Base-by-base conservation (phyloP, 2,329 filamentous ascomycete species). In the Paraphaeosphaeria sporulosa region DNA sequence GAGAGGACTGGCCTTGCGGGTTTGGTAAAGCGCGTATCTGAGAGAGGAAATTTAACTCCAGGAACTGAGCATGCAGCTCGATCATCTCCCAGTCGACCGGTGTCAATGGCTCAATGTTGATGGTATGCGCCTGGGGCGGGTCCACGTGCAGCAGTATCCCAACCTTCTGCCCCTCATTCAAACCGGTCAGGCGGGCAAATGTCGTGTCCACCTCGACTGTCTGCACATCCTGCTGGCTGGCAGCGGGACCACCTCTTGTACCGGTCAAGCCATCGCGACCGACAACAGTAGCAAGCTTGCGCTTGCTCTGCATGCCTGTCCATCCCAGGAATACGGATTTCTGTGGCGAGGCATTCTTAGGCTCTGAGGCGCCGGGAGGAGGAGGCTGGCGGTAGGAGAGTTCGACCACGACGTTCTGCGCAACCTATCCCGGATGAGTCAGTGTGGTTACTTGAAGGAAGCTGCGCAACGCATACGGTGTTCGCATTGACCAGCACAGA, bases 71-170 rank as follows among this genome's bases (percentile, higher is more conserved):
- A 81, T 99, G 95, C 1, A 99, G 83, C 78, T 99, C 95, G 70
- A 99, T 98, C 71, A 98, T 96, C 79, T 99, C 95, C 95, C 95
- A 99, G 76, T 99, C 95, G 60, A 96, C 93, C 1, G 94, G 89
- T 0, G 95, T 98, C 71, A 98, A 80, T 36, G 95, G 95, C 76
- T 99, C 96, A 69, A 99, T 98, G 75, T 97, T 93, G 78, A 99
- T 90, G 1, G 94, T 98, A 77, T 97, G 93, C 51, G 93, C 93
- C 65, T 95, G 81, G 2, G 94, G 93, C 51, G 94, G 94, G 75
- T 99, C 93, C 64, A 97, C 81, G 77, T 99, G 95, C 64, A 99
- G 84, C 38, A 83, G 77, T 51, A 90, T 79, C 43, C 84, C 84
- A 65, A 89, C 84, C 80, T 92, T 96, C 74, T 94, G 91, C 52